Conservation (phyloP, 163 green algal species). For the Coccomyxa subellipsoidea region DNA sequence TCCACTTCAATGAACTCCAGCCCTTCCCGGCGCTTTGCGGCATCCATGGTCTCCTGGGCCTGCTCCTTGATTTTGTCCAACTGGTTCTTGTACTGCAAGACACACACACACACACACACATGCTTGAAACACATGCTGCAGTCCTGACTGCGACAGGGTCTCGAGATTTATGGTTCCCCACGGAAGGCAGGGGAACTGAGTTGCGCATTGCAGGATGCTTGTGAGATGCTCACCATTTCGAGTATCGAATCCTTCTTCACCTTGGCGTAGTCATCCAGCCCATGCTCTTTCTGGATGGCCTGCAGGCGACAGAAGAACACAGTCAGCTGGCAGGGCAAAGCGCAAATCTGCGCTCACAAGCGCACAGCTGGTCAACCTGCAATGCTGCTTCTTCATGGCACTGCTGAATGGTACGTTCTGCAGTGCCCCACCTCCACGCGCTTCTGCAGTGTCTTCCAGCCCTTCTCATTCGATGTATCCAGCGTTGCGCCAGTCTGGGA, state of each 20-base stretch:
- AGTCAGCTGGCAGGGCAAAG: background rate
- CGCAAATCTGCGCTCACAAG: no score
- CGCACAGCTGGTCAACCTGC: no score
- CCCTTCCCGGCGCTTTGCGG: constrained; percentile 5
- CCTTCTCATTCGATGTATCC: background rate
- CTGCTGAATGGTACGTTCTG: no score
- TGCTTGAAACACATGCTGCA: background rate
- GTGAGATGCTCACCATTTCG: background rate
- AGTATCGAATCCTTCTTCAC: constrained; percentile 7
- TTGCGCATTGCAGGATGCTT: background rate
- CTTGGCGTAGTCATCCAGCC: background rate
- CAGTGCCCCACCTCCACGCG: background rate
- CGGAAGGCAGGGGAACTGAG: no score
- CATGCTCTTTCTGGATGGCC: background rate
- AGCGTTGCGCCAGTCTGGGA: background rate
- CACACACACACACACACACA: background rate
- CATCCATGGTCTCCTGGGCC: constrained; percentile 6
- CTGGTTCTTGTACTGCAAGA: constrained; percentile 11
- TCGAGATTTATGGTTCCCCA: background rate
- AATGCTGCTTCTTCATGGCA: no score
- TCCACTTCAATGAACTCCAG: constrained; percentile 11
- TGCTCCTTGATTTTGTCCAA: background rate
- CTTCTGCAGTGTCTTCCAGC: background rate
- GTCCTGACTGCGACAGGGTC: background rate
- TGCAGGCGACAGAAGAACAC: background rate